These are phyloP conservation scores for Suhomyces maxii DNA, from an alignment of 1,139 yeast genomes.

Conservation along the genomic window DNA sequence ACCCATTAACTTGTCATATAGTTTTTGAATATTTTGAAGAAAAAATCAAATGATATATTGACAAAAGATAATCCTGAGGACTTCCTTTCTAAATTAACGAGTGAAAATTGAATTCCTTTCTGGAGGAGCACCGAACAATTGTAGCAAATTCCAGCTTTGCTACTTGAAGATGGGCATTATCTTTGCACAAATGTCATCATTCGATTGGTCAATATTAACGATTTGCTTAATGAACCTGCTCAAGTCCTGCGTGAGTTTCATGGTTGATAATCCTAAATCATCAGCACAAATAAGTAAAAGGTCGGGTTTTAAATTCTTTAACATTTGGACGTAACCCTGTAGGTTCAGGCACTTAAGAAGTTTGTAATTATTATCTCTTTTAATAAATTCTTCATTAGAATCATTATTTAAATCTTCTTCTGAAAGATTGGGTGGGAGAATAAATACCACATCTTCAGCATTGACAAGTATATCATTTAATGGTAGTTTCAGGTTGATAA, in stretches of 20 bases:
- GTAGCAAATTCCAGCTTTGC: constrained; percentile 7
- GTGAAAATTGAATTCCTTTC: no score
- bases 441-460: constrained; percentile 46
- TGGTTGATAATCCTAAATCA: constrained; percentile 39
- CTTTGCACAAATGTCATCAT: constrained; percentile 30
- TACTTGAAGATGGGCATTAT: constrained; percentile 26
- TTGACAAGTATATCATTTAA: constrained; percentile 40
- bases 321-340: constrained; percentile 43
- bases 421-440: constrained; percentile 47
- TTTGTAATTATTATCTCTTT: constrained; percentile 34
- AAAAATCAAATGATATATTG: no score
- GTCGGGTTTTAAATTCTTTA: constrained; percentile 47
- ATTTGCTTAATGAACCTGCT: constrained; percentile 41
- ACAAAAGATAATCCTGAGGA: no score
- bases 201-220: constrained; percentile 35
- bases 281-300: constrained; percentile 44
- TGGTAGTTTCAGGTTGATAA: constrained; percentile 41
- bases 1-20: no score
- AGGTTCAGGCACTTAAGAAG: constrained; percentile 43
- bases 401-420: constrained; percentile 39
- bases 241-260: constrained; percentile 37
- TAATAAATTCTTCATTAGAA: constrained; percentile 13
- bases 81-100: no score
- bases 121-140: no score
- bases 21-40: no score